phyloP scores from a whole-genome alignment of 805 yeast species.

The Saturnispora halmiae region DNA sequence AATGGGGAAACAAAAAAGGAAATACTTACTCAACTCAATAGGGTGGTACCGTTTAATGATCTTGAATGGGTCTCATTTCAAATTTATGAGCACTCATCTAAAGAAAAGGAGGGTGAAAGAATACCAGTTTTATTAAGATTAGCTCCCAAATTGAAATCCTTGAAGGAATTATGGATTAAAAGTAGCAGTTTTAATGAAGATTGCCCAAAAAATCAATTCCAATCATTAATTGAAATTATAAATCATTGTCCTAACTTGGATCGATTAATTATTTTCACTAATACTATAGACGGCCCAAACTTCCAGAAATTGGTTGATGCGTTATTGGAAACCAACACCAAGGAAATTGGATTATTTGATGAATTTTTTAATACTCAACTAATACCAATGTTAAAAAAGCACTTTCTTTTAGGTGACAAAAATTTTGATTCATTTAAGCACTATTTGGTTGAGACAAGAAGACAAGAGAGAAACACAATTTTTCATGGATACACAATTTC shows the following conservation, averaged over 20 bases:
- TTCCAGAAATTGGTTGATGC: slow-evolving; percentile 8
- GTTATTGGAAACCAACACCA: slow-evolving; percentile 10
- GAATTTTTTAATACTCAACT: slow-evolving; percentile 18
- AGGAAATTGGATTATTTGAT: slow-evolving; percentile 18
- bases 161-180: slow-evolving; percentile 18
- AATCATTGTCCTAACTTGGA: slow-evolving; percentile 7
- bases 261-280: slow-evolving; percentile 16
- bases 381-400: slow-evolving; percentile 18
- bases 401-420: slow-evolving; percentile 19
- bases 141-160: slow-evolving; percentile 15
- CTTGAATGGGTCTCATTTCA: slow-evolving; percentile 16
- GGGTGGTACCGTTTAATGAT: slow-evolving; percentile 28
- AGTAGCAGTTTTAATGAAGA: slow-evolving; percentile 25
- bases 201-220: slow-evolving; percentile 23
- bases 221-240: slow-evolving; percentile 12
- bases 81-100: slow-evolving; percentile 18
- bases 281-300: slow-evolving; percentile 16
- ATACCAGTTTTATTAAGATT: slow-evolving; percentile 14
- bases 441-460: slow-evolving; percentile 17
- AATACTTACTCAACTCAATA: slow-evolving; percentile 28
- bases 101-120: background rate
- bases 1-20: slow-evolving; percentile 15
- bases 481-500: slow-evolving; percentile 16
- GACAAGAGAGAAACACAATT: slow-evolving; percentile 16
- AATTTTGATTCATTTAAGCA: slow-evolving; percentile 16